Percentiles rank a stretch among this genome's conserved stretches.
These are phyloP conservation scores for Pyrenochaeta sp. DNA, from an alignment of 2,329 filamentous ascomycete genomes.

Conservation along the genomic window DNA sequence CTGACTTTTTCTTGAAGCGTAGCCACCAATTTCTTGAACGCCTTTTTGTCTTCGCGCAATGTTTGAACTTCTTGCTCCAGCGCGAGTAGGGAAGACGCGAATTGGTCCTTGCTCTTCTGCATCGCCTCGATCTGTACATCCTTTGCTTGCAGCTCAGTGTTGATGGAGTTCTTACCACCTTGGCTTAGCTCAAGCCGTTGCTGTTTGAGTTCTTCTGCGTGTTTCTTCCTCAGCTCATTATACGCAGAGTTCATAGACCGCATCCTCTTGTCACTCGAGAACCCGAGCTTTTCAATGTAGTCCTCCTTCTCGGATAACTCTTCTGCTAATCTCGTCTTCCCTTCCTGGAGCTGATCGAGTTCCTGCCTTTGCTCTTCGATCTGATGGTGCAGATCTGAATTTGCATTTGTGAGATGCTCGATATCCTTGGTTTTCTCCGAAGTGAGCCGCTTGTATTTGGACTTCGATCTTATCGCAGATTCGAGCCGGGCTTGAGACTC, in stretches of 20 bases:
- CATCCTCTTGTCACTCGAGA: conserved; percentile 28
- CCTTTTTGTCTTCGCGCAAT: conserved; percentile 39
- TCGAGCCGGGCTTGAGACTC: conserved; percentile 41
- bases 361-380: conserved; percentile 35
- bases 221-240: conserved; percentile 25
- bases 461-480: conserved; percentile 32
- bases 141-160: conserved; percentile 31
- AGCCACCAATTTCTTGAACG: conserved; percentile 39
- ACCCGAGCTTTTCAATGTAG: conserved; percentile 33
- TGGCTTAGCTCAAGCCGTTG: conserved; percentile 13
- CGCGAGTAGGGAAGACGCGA: conserved; percentile 29
- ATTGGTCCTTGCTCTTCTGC: conserved; percentile 31
- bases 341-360: conserved; percentile 27
- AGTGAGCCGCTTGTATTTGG: conserved; percentile 42
- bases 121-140: conserved; percentile 37
- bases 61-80: conserved; percentile 39
- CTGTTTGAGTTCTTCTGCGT: conserved; percentile 22
- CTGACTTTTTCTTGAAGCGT: conserved; percentile 40
- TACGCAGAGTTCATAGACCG: conserved; percentile 30
- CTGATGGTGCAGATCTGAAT: conserved; percentile 35
- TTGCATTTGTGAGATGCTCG: conserved; percentile 35
- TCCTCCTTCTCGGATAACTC: conserved; percentile 38
- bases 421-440: conserved; percentile 38
- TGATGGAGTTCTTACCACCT: conserved; percentile 15
- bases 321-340: conserved; percentile 27